Base-by-base conservation (phyloP, 306 rosid species). In the Potentilla sterilis region DNA sequence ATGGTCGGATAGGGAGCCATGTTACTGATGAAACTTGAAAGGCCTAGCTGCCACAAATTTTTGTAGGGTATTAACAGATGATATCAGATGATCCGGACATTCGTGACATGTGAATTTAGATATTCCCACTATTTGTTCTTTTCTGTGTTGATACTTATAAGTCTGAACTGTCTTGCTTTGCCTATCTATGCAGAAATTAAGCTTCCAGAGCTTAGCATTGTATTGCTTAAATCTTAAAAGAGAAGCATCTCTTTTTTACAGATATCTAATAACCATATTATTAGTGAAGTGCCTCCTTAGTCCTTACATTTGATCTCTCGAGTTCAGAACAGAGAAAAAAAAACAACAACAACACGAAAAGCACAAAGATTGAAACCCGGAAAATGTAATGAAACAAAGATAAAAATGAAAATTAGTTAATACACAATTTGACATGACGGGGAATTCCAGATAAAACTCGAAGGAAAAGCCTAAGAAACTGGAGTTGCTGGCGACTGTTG, bases 401-500 rank as follows among this genome's bases (percentile, higher is more conserved):
- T 24, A 42, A 9, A 52, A 54, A 54, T 8, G 21, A 21, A 46
- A 70, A 16, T 21, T 51, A 55, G 16, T 24, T 24, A 59, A 59
- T 28, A 28, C 40, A 40, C 52, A 73, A 0, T 13, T 13, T 13
- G 16, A 40, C 18, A 41, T 18, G 18, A 58, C 14, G 19, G 34
- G 15, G 22, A 28, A 15, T 15, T 28, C 38, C 40, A 43, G 22
- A 28, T 15, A 14, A 22, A 43, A 48, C 3, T 58, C 6, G 22
- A 63, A 1, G 1, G 13, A 65, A 65, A 9, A 38, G 7, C 46
- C 14, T 44, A 74, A 28, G 77, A 32, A 32, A 61, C 4, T 61
- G 28, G 43, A 32, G 69, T 66, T 44, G 77, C 12, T 59, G 58
- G 59, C 58, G 43, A 43, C 15, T 51, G 64, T 49, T 59, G 75